Evolutionary conservation across 441 rosid species (phyloP), one percentile per base, ranked within the genome.

Genomic region (Lepidium campestre): DNA sequence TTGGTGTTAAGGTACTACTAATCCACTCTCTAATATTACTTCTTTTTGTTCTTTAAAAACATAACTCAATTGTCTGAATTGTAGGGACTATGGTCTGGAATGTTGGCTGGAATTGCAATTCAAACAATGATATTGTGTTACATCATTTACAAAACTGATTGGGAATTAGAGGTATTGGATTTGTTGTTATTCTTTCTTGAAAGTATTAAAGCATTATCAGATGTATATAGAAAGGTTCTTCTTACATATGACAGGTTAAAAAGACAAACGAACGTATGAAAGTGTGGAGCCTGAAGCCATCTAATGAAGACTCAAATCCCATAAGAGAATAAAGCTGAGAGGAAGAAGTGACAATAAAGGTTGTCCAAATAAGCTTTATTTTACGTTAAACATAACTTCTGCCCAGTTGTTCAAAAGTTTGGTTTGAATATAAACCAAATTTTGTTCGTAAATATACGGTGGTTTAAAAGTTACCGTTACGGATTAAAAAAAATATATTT

Each of bases 51-150:
- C 31, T 7, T 27, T 27, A 27, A 27, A 27, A 4, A 29, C 32
- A 29, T 29, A 6, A 0, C 7, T 29, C n/a, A n/a, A 54, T 68
- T 54, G 17, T 41, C 10, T 48, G 29, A 39, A 42, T 36, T 74
- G 35, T 36, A 85, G 88, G 93, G 88, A 27, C 37, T 81, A 14
- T 88, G 94, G 94, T 75, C 82, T 34, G 91, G 94, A 61, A 66
- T 88, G 81, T 17, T 84, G 27, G 42, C 69, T 17, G 91, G 94
- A 14, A 75, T 81, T 8, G 70, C 66, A 0, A 7, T 72, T 41
- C 94, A 88, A 54, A 75, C 83, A 5, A 5, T 72, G 12, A 40
- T 78, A 7, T 72, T 87, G 48, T 57, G 75, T 52, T 70, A 59
- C 45, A 60, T 83, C 11, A 77, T 77, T 40, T 78, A 73, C 71